Evolutionary conservation across 257 asterid species (phyloP), one percentile per base, ranked within the genome.

Genomic region (Gentiana macrophylla): DNA sequence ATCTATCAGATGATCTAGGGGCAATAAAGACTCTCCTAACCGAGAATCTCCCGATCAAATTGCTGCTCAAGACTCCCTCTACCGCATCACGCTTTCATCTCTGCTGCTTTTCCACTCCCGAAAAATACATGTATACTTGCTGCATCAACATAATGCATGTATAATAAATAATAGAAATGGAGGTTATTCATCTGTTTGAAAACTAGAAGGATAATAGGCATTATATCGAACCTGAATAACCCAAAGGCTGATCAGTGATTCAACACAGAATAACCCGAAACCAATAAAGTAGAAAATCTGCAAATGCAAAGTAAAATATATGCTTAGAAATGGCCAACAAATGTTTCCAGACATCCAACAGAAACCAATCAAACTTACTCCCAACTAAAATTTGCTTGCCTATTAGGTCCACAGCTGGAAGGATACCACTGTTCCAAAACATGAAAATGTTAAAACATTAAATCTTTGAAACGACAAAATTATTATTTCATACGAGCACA

Each of bases 231-330:
- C 96, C 98, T 91, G 98, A 68, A 92, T 81, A 70, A 92, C 99
- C 97, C 99, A 92, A 56, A 92, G 48, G 82, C 94, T 92, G 64
- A 92, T 77, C 45, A 85, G 78, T 13, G 99, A 74, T 70, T 92
- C 99, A 2, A 88, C 74, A 72, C 95, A 81, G 80, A 92, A 92
- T 6, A 92, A 77, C 49, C 94, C 97, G 35, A 91, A 91, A 32
- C 98, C 98, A 52, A 91, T 78, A 77, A 92, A 92, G 75, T 92
- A 92, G 84, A 92, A 92, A 60, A 88, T 45, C 98, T 92, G 75
- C 44, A 33, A 65, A 8, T 55, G 8, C 48, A 10, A 53, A 3
- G 4, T 12, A 50, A n/a, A 33, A 52, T 33, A 15, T 12, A 37
- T 3, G 24, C 3, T 7, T 4, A 38, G 7, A 13, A 32, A 7